Percentiles rank a stretch among this genome's conserved stretches.
Evolutionary conservation across 2,329 filamentous ascomycete species (phyloP).

Genomic region (Alternaria hordeiaustralica): DNA sequence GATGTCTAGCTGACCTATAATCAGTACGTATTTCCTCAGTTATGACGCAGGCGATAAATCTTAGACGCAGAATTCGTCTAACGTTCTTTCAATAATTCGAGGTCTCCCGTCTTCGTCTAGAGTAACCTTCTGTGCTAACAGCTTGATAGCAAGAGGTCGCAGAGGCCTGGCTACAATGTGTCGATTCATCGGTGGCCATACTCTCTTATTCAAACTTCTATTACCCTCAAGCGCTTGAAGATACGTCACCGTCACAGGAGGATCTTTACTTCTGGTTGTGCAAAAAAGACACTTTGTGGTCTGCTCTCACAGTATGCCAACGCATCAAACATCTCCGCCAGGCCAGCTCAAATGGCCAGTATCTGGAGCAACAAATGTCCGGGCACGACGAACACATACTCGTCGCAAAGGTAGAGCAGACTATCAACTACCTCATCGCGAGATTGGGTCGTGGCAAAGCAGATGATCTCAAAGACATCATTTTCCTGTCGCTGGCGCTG

Average conservation of each 20-base stretch:
- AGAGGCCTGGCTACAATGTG: conserved; percentile 22
- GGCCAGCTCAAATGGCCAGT: background rate
- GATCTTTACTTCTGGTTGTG: conserved; percentile 39
- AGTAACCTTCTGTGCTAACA: background rate
- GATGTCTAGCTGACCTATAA: background rate
- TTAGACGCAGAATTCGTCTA: background rate
- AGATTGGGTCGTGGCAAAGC: conserved; percentile 21
- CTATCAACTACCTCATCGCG: conserved; percentile 17
- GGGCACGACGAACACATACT: background rate
- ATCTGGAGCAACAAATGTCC: background rate
- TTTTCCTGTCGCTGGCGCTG: conserved; percentile 25
- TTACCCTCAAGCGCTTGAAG: background rate
- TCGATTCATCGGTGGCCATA: conserved; percentile 26
- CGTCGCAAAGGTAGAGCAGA: conserved; percentile 17
- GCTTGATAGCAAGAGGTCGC: background rate
- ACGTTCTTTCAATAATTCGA: background rate
- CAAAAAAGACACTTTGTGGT: conserved; percentile 39
- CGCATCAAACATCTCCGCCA: conserved; percentile 28
- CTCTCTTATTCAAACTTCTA: conserved; percentile 29
- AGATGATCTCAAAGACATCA: conserved; percentile 29
- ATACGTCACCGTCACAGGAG: conserved; percentile 14
- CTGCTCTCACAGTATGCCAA: conserved; percentile 40
- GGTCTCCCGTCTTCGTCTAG: background rate
- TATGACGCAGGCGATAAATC: background rate
- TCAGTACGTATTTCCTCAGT: background rate